These are phyloP conservation scores for Novymonas esmeraldas DNA, from an alignment of 208 protist species.

Conservation along the genomic window DNA sequence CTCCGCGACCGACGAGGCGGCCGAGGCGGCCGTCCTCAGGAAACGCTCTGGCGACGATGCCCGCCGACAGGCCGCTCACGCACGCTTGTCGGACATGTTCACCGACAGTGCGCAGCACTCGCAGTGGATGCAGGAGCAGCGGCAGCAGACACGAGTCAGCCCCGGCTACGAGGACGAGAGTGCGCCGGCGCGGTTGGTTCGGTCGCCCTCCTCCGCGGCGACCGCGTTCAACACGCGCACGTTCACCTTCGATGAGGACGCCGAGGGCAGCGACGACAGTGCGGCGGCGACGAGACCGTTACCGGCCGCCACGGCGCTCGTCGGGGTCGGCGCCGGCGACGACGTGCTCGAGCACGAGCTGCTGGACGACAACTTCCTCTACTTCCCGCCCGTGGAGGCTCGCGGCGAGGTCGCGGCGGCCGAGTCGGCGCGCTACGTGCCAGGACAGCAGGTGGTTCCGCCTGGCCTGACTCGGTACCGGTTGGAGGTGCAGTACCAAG, in stretches of 20 bases:
- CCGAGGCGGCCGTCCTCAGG: constrained; percentile 5
- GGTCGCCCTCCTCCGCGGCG: not conserved
- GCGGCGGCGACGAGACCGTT: not conserved
- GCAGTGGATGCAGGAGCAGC: constrained; percentile 32
- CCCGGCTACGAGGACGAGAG: constrained; percentile 10
- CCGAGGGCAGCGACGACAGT: constrained; percentile 4
- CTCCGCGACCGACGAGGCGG: not conserved
- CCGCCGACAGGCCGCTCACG: constrained; percentile 14
- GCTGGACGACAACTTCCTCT: constrained; percentile 79
- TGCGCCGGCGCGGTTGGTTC: constrained; percentile 5
- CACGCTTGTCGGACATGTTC: constrained; percentile 31
- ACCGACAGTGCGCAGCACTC: constrained; percentile 20
- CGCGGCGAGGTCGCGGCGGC: not conserved
- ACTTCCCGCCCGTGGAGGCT: constrained; percentile 45
- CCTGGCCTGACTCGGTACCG: constrained; percentile 86
- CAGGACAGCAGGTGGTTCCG: constrained; percentile 81
- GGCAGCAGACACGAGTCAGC: not conserved
- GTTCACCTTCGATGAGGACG: constrained; percentile 11
- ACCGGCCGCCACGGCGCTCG: not conserved
- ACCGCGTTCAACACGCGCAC: not conserved
- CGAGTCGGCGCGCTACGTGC: constrained; percentile 52
- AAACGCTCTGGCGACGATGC: constrained; percentile 8
- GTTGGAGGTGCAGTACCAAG: constrained; percentile 90
- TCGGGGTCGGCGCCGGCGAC: too few relatives aligned
- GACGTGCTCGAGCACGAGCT: constrained; percentile 76